A percentile compares a stretch with the other conserved stretches of the same genome.
phyloP scores from a whole-genome alignment of 192 early-diverging fungal genomes.

The Chytriomyces sp. region DNA sequence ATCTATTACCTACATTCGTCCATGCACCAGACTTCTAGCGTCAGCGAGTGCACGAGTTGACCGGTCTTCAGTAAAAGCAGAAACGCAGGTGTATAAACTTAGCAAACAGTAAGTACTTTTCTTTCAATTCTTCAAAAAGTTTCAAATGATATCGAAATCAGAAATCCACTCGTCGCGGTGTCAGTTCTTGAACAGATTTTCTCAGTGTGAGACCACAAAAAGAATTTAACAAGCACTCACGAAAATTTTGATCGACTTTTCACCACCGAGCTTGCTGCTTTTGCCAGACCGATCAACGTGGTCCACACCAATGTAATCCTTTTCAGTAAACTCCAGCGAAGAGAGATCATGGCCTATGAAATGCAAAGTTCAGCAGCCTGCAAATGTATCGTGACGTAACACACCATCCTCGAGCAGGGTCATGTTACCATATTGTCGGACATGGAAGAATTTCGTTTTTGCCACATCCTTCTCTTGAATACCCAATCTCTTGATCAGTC shows the following conservation, averaged over 20 bases:
- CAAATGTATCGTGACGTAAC: not conserved
- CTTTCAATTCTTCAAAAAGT: no score
- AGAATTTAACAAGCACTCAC: constrained; percentile 26
- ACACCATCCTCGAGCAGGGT: constrained; percentile 51
- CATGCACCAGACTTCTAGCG: no score
- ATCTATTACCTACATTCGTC: no score
- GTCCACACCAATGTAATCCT: constrained; percentile 48
- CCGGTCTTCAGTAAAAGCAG: no score
- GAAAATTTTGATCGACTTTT: constrained; percentile 54
- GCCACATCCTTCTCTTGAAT: constrained; percentile 83
- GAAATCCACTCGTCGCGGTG: no score
- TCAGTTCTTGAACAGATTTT: not conserved
- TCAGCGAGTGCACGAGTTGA: no score
- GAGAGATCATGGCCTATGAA: constrained; percentile 40
- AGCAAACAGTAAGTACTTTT: no score
- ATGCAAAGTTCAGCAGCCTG: not conserved
- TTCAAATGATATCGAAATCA: no score
- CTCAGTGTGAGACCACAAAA: not conserved
- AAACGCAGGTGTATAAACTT: no score
- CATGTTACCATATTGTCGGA: constrained; percentile 24
- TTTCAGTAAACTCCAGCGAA: constrained; percentile 9
- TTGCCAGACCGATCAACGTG: constrained; percentile 46
- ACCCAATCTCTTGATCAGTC: constrained; percentile 71
- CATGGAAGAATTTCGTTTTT: constrained; percentile 59
- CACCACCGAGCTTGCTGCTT: constrained; percentile 27